Conservation (phyloP, 2,329 filamentous ascomycete genomes). For the Aciculosporium take region DNA sequence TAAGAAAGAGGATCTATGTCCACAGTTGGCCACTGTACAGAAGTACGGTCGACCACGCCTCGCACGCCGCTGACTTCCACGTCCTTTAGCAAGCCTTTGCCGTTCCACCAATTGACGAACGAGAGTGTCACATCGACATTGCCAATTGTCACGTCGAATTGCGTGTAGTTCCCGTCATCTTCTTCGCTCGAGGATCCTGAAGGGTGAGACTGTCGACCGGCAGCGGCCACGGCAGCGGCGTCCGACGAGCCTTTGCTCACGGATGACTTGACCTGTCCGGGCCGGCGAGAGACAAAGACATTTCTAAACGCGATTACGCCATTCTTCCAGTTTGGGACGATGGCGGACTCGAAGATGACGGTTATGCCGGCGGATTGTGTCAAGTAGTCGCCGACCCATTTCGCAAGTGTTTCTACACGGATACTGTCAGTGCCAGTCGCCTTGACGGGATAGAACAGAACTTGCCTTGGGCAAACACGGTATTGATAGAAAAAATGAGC, state of each 20-base stretch:
- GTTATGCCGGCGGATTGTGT: slow-evolving; percentile 87
- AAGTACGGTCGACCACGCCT: slow-evolving; percentile 81
- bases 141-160: slow-evolving; percentile 90
- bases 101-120: slow-evolving; percentile 98
- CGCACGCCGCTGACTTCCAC: slow-evolving; percentile 90
- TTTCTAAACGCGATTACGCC: slow-evolving; percentile 95
- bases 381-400: slow-evolving; percentile 89
- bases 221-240: slow-evolving; percentile 74
- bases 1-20: slow-evolving; percentile 72
- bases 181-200: slow-evolving; percentile 21
- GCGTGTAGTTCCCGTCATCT: slow-evolving; percentile 93
- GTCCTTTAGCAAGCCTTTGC: slow-evolving; percentile 78
- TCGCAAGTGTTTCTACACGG: slow-evolving; percentile 68
- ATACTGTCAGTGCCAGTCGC: slow-evolving; percentile 8
- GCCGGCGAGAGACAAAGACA: slow-evolving; percentile 84
- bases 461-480: slow-evolving; percentile 82
- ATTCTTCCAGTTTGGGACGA: slow-evolving; percentile 89
- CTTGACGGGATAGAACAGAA: neutral
- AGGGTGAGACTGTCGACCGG: slow-evolving; percentile 40
- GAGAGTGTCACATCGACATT: slow-evolving; percentile 93
- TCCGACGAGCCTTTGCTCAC: slow-evolving; percentile 88
- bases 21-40: slow-evolving; percentile 52
- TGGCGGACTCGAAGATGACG: slow-evolving; percentile 92
- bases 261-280: slow-evolving; percentile 65
- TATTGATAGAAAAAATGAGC: slow-evolving; percentile 82